A percentile compares a stretch with the other conserved stretches of the same genome.
Conservation (phyloP, 345 rosid genomes). For the Eucalyptus pauciflora region DNA sequence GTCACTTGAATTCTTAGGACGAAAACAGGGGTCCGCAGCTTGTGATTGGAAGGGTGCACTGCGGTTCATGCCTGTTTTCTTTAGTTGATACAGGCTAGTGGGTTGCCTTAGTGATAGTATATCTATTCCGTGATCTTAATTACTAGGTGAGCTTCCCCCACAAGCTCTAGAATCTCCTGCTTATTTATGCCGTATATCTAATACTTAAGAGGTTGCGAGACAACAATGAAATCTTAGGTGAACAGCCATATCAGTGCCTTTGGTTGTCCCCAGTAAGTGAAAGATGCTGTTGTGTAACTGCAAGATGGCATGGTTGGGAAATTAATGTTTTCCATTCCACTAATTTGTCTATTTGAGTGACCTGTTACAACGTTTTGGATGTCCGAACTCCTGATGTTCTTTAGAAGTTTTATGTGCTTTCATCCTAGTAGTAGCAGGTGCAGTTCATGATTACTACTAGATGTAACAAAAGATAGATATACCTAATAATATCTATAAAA, state of each 20-base stretch:
- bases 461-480: background rate
- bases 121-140: background rate
- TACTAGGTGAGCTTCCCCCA: background rate
- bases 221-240: background rate
- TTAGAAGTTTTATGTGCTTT: background rate
- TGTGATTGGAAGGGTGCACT: background rate
- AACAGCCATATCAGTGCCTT: background rate
- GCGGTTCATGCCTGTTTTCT: background rate
- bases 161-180: background rate
- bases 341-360: background rate
- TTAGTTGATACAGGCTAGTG: background rate
- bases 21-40: background rate
- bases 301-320: background rate
- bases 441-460: background rate
- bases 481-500: background rate
- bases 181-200: background rate
- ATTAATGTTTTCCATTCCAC: background rate
- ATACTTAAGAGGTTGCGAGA: background rate
- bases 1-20: background rate
- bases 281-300: background rate
- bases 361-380: background rate
- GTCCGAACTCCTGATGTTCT: background rate
- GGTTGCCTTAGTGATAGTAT: background rate
- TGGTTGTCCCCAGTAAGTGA: background rate
- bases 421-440: background rate